Conservation (phyloP, 768 basidiomycete genomes). For the Solioccasus polychromus region DNA sequence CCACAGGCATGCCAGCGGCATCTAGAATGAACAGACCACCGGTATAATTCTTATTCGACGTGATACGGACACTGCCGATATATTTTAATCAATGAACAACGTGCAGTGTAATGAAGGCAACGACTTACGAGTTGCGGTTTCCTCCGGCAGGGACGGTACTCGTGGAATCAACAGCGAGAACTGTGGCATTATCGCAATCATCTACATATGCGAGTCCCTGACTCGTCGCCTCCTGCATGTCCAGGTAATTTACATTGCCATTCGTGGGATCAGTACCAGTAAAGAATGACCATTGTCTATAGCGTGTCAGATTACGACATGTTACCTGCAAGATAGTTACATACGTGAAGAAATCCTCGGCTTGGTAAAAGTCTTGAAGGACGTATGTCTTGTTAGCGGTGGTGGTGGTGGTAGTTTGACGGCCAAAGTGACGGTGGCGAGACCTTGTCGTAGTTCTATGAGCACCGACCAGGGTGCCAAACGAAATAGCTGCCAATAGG, state of each 20-base stretch:
- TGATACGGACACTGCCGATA: constrained; percentile 60
- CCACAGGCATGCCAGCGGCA: constrained; percentile 66
- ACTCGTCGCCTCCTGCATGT: constrained; percentile 42
- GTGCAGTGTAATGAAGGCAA: neutral
- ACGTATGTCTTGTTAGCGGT: constrained; percentile 33
- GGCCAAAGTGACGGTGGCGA: constrained; percentile 28
- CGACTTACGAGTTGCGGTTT: constrained; percentile 50
- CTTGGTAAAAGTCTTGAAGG: constrained; percentile 42
- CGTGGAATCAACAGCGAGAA: constrained; percentile 62
- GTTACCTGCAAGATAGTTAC: constrained; percentile 11
- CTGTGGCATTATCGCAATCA: constrained; percentile 46
- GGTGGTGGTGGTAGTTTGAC: constrained; percentile 20
- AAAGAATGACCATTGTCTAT: constrained; percentile 71
- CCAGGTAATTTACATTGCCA: constrained; percentile 63
- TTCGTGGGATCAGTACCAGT: constrained; percentile 62
- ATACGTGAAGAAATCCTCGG: constrained; percentile 61
- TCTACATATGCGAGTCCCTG: constrained; percentile 63
- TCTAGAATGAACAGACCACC: constrained; percentile 77
- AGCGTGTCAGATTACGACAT: constrained; percentile 1
- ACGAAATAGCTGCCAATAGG: constrained; percentile 30
- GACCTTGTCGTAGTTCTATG: constrained; percentile 23
- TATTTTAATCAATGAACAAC: neutral
- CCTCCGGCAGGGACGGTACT: constrained; percentile 46
- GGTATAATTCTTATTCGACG: constrained; percentile 56
- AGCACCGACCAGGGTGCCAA: constrained; percentile 38